A percentile compares a stretch with the other conserved stretches of the same genome.
These are phyloP conservation scores for Penstemon eatonii DNA, from an alignment of 257 asterid genomes.

Conservation along the genomic window DNA sequence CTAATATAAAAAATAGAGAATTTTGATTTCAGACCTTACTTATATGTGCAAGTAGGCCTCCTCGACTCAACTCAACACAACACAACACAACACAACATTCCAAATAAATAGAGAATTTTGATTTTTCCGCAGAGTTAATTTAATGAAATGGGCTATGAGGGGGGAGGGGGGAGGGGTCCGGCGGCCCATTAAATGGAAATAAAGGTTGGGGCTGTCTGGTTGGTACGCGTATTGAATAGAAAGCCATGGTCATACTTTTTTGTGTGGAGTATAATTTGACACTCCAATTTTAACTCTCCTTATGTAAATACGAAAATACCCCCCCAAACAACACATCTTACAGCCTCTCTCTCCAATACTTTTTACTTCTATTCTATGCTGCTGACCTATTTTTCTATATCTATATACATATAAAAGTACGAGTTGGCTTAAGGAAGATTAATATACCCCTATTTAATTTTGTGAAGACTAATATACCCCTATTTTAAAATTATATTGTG, in stretches of 20 bases:
- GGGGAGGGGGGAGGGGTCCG: conserved; percentile 25
- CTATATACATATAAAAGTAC: no score
- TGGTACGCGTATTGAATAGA: conserved; percentile 32
- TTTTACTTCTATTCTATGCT: background rate
- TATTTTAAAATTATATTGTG: no score
- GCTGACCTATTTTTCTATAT: background rate
- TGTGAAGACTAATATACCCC: no score
- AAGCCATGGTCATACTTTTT: conserved; percentile 26
- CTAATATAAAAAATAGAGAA: no score
- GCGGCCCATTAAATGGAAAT: no score
- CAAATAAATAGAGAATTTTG: background rate
- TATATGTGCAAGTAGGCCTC: no score
- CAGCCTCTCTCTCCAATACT: conserved; percentile 6
- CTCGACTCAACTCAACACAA: no score
- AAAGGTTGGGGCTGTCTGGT: conserved; percentile 37
- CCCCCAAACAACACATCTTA: conserved; percentile 2
- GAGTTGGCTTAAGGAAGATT: no score
- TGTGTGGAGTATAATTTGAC: conserved; percentile 37
- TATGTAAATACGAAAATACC: background rate
- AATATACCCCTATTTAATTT: no score
- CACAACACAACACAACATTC: background rate
- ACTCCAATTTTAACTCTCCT: conserved; percentile 2
- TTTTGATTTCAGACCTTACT: no score
- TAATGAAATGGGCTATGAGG: conserved; percentile 27
- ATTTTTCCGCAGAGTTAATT: background rate